These are phyloP conservation scores for Geotrichum carabidarum DNA, from an alignment of 1,139 yeast genomes.

Conservation along the genomic window DNA sequence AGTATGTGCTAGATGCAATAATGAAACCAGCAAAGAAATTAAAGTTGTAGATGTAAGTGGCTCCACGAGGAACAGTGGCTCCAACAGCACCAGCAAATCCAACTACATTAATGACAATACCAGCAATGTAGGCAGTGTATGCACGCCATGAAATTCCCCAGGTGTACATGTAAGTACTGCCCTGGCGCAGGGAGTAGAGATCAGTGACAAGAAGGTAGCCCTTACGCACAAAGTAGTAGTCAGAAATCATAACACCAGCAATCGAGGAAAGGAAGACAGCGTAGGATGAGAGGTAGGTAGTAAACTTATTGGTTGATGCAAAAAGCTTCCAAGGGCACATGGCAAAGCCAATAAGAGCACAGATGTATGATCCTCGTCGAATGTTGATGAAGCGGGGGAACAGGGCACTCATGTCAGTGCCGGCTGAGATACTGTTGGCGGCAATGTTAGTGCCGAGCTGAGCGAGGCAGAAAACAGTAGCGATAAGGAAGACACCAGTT, in stretches of 20 bases:
- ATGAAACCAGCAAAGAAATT: constrained; percentile 73
- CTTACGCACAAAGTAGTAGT: constrained; percentile 65
- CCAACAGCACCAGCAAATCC: constrained; percentile 85
- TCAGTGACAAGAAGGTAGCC: constrained; percentile 64
- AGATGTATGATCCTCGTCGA: constrained; percentile 74
- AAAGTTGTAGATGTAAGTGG: constrained; percentile 63
- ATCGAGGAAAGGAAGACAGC: constrained; percentile 81
- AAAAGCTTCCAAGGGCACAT: constrained; percentile 88
- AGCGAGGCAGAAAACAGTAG: constrained; percentile 73
- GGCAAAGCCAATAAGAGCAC: constrained; percentile 71
- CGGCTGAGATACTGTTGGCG: constrained; percentile 84
- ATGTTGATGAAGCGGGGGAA: constrained; percentile 75
- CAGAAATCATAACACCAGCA: constrained; percentile 76
- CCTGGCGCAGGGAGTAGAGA: constrained; percentile 48
- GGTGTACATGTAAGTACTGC: constrained; percentile 54
- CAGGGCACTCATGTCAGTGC: constrained; percentile 84
- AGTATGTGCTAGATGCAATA: constrained; percentile 50
- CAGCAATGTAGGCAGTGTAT: constrained; percentile 35
- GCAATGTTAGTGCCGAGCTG: constrained; percentile 90
- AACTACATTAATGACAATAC: constrained; percentile 71
- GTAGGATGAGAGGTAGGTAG: constrained; percentile 80
- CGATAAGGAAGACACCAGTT: constrained; percentile 80
- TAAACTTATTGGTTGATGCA: constrained; percentile 67
- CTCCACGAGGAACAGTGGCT: constrained; percentile 69
- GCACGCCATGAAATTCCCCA: constrained; percentile 74